These are phyloP conservation scores for Rhexocercosporidium sp. DNA, from an alignment of 2,329 filamentous ascomycete genomes.

Conservation along the genomic window DNA sequence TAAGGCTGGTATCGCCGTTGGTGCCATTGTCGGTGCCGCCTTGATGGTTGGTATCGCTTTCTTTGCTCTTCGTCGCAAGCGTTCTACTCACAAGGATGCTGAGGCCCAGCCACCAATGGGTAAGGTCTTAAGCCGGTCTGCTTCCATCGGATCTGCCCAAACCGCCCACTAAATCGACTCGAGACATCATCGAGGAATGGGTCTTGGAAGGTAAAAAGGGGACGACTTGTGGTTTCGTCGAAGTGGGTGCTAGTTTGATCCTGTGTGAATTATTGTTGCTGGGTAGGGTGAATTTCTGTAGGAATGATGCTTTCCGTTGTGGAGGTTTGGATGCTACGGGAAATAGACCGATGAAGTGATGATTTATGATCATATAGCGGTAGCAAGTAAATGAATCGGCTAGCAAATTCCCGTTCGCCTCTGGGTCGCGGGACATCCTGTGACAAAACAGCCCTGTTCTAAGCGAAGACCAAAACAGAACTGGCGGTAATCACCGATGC, in stretches of 20 bases:
- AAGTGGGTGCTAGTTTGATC: too few relatives aligned
- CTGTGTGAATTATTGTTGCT: not conserved
- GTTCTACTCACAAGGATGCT: constrained; percentile 11
- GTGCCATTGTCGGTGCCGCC: constrained; percentile 31
- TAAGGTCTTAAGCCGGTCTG: constrained; percentile 10
- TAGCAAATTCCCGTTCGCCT: too few relatives aligned
- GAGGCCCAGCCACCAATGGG: constrained; percentile 13
- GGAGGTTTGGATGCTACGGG: not conserved
- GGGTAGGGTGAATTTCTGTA: not conserved
- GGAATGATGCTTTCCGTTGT: not conserved
- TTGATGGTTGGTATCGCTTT: constrained; percentile 23
- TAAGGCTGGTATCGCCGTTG: constrained; percentile 39
- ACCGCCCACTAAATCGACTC: constrained; percentile 10
- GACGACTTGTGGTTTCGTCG: not conserved
- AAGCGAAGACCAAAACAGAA: too few relatives aligned
- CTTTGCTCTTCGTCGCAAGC: constrained; percentile 32
- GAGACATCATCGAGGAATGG: not conserved
- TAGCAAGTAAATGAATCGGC: not conserved
- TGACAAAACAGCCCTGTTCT: too few relatives aligned
- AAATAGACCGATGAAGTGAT: not conserved
- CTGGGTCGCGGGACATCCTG: not conserved
- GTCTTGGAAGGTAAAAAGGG: not conserved
- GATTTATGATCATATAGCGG: not conserved
- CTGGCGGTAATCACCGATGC: too few relatives aligned
- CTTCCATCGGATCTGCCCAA: constrained; percentile 23